These are phyloP conservation scores for Penicillium freii DNA, from an alignment of 2,329 filamentous ascomycete genomes.

Conservation along the genomic window DNA sequence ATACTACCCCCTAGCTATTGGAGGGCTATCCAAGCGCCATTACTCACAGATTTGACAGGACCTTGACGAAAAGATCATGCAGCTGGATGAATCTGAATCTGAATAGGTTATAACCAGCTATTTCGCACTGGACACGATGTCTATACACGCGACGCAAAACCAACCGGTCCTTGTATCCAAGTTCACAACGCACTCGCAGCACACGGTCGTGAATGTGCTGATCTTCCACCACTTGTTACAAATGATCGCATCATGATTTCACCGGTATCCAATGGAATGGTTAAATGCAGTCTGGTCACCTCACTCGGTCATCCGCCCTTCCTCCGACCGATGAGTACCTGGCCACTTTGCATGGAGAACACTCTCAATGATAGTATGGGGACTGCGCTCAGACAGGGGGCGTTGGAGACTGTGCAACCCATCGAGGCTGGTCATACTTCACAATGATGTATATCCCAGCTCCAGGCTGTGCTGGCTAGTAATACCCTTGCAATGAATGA, in stretches of 20 bases:
- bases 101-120: constrained; percentile 28
- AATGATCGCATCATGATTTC: neutral
- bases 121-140: neutral
- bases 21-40: neutral
- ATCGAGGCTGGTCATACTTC: neutral
- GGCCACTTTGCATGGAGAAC: neutral
- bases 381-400: neutral
- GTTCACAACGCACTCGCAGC: neutral
- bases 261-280: neutral
- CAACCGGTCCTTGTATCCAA: neutral
- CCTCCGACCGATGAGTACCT: neutral
- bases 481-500: neutral
- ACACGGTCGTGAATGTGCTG: neutral
- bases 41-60: constrained; percentile 33
- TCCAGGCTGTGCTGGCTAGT: neutral
- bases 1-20: neutral
- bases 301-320: neutral
- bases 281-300: neutral
- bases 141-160: neutral
- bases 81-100: constrained; percentile 47
- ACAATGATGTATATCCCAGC: neutral
- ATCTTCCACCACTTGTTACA: neutral
- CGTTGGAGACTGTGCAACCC: neutral
- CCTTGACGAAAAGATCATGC: constrained; percentile 49
- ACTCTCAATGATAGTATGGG: neutral